Evolutionary conservation across 805 yeast genomes (phyloP).

Genomic region (Kluyveromyces lactis): DNA sequence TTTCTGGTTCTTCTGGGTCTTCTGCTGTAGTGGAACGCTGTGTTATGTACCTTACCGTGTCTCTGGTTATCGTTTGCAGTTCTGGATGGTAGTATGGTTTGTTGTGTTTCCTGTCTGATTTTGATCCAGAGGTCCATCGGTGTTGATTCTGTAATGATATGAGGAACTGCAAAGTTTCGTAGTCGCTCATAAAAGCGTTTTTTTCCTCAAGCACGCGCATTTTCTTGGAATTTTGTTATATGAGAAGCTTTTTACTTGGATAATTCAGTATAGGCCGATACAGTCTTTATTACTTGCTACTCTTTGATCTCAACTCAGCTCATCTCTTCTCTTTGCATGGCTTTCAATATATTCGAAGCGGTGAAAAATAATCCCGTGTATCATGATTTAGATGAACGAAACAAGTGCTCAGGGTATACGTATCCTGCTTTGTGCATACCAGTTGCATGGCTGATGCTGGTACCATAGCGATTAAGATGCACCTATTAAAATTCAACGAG

Average conservation of each 20-base stretch:
- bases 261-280: too few species aligned
- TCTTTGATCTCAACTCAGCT: background rate
- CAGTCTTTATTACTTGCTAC: background rate
- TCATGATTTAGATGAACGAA: conserved; percentile 1
- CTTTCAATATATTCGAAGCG: background rate
- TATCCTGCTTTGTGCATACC: too few species aligned
- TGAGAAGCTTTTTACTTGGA: too few species aligned
- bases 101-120: conserved; percentile 16
- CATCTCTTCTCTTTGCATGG: background rate
- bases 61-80: conserved; percentile 29
- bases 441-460: too few species aligned
- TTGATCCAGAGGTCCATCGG: conserved; percentile 22
- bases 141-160: conserved; percentile 33
- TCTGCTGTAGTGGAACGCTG: conserved; percentile 8
- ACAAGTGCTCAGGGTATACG: too few species aligned
- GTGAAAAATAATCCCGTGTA: conserved; percentile 1
- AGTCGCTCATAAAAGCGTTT: conserved; percentile 48
- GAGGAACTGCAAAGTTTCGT: conserved; percentile 45
- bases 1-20: conserved; percentile 8
- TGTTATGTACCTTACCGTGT: conserved; percentile 23
- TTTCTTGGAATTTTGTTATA: too few species aligned
- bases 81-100: conserved; percentile 29
- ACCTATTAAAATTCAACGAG: too few species aligned
- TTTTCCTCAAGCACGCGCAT: conserved; percentile 41
- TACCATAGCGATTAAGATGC: too few species aligned